Percentiles rank a stretch among this genome's conserved stretches.
Evolutionary conservation across 78 protist species (phyloP).

Genomic region (Creolimax fragrantissima): DNA sequence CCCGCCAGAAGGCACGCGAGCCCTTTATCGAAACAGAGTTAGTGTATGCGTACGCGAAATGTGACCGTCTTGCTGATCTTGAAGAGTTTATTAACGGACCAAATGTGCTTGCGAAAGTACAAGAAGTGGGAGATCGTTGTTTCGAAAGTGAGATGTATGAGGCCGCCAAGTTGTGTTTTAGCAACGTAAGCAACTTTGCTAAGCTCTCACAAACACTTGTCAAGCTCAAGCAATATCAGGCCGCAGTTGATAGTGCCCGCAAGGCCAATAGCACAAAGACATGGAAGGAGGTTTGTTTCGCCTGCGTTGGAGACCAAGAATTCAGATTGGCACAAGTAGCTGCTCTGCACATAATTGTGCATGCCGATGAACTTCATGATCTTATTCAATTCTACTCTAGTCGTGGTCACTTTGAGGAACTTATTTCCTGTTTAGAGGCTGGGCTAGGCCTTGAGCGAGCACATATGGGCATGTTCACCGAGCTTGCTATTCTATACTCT

Average conservation of each 20-base stretch:
- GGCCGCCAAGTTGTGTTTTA: slow-evolving; percentile 93
- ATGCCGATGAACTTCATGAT: slow-evolving; percentile 88
- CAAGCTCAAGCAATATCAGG: slow-evolving; percentile 71
- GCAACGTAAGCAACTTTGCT: slow-evolving; percentile 75
- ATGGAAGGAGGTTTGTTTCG: slow-evolving; percentile 93
- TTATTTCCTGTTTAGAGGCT: slow-evolving; percentile 77
- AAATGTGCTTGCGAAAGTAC: slow-evolving; percentile 54
- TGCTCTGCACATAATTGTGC: slow-evolving; percentile 89
- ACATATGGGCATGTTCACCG: slow-evolving; percentile 97
- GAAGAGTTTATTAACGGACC: slow-evolving; percentile 93
- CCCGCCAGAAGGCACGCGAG: slow-evolving; percentile 79
- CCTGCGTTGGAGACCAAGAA: slow-evolving; percentile 92
- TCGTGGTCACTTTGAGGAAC: slow-evolving; percentile 83
- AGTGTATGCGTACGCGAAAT: slow-evolving; percentile 85
- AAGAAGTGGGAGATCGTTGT: slow-evolving; percentile 92
- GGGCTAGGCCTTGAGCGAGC: slow-evolving; percentile 91
- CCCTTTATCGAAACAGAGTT: slow-evolving; percentile 90
- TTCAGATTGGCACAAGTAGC: slow-evolving; percentile 95
- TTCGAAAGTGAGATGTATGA: slow-evolving; percentile 81
- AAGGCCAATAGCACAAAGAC: slow-evolving; percentile 88
- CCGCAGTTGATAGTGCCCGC: slow-evolving; percentile 97
- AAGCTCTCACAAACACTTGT: slow-evolving; percentile 89
- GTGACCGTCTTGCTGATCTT: slow-evolving; percentile 85
- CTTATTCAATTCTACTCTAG: slow-evolving; percentile 70
- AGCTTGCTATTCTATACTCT: slow-evolving; percentile 91